phyloP scores from a whole-genome alignment of 768 basidiomycete genomes.

The Candolleomyces efflorescens region DNA sequence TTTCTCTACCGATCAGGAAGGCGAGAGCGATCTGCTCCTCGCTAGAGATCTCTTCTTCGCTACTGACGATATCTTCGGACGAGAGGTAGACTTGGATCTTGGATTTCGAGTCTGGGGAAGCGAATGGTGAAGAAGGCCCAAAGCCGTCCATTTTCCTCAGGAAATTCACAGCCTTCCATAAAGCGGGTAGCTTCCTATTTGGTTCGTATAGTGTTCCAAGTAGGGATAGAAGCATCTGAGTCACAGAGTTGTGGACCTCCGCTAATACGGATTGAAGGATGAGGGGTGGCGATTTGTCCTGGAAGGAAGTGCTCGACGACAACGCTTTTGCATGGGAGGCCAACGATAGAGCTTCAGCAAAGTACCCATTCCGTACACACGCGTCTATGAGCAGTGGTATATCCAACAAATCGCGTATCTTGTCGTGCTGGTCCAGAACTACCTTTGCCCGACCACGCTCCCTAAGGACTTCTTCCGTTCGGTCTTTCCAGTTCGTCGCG shows the following conservation, averaged over 20 bases:
- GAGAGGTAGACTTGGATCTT: constrained; percentile 12
- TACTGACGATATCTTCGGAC: constrained; percentile 15
- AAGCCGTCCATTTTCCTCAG: constrained; percentile 79
- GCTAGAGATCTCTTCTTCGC: constrained; percentile 23
- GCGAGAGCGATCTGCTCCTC: constrained; percentile 83
- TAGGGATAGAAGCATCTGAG: constrained; percentile 74
- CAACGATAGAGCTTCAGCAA: constrained; percentile 87
- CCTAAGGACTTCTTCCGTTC: constrained; percentile 69
- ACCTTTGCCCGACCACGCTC: constrained; percentile 73
- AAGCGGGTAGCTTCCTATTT: constrained; percentile 75
- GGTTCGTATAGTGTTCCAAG: constrained; percentile 77
- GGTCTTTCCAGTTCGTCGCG: constrained; percentile 65
- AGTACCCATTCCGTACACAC: constrained; percentile 89
- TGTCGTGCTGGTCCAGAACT: constrained; percentile 94
- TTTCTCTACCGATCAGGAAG: constrained; percentile 68
- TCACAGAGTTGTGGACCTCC: constrained; percentile 64
- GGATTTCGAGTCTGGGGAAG: constrained; percentile 15
- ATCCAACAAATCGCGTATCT: constrained; percentile 87
- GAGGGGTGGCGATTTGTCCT: constrained; percentile 34
- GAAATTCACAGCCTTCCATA: constrained; percentile 89
- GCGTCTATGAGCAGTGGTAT: constrained; percentile 89
- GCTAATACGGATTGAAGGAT: constrained; percentile 59
- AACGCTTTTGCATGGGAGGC: constrained; percentile 63
- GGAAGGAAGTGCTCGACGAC: constrained; percentile 35
- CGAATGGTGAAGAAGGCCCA: constrained; percentile 25